Percentiles rank a stretch among this genome's conserved stretches.
These are phyloP conservation scores for Cardamine resedifolia DNA, from an alignment of 345 rosid species.

Conservation along the genomic window DNA sequence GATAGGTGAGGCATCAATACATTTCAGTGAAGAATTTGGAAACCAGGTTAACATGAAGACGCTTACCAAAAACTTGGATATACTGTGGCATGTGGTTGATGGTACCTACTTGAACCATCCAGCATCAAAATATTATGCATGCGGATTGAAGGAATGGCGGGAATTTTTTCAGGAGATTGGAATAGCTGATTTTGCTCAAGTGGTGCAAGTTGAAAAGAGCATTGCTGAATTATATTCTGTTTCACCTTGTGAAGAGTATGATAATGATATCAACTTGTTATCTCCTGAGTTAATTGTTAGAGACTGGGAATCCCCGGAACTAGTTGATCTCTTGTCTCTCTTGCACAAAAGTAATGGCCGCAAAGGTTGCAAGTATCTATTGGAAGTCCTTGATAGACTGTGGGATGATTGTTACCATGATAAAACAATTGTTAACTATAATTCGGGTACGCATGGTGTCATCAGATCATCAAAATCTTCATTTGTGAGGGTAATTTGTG, in stretches of 20 bases:
- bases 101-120: slow-evolving; percentile 69
- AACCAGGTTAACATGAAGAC: slow-evolving; percentile 52
- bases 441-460: slow-evolving; percentile 37
- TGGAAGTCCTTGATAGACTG: slow-evolving; percentile 66
- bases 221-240: slow-evolving; percentile 46
- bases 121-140: slow-evolving; percentile 44
- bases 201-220: slow-evolving; percentile 66
- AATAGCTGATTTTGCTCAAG: slow-evolving; percentile 79
- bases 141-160: slow-evolving; percentile 66
- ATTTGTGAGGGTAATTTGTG: slow-evolving; percentile 61
- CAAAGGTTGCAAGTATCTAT: slow-evolving; percentile 57
- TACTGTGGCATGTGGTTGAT: slow-evolving; percentile 83
- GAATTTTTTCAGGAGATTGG: slow-evolving; percentile 78
- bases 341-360: slow-evolving; percentile 47
- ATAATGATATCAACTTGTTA: slow-evolving; percentile 40
- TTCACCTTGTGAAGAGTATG: slow-evolving; percentile 35
- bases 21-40: slow-evolving; percentile 69
- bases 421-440: slow-evolving; percentile 49
- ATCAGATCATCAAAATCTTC: slow-evolving; percentile 58
- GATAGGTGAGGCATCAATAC: slow-evolving; percentile 56
- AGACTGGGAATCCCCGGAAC: slow-evolving; percentile 92
- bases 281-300: slow-evolving; percentile 44
- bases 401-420: slow-evolving; percentile 76
- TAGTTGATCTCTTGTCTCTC: slow-evolving; percentile 51
- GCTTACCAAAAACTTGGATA: slow-evolving; percentile 49